These are phyloP conservation scores for Trametes cingulata DNA, from an alignment of 768 basidiomycete species.

Conservation along the genomic window DNA sequence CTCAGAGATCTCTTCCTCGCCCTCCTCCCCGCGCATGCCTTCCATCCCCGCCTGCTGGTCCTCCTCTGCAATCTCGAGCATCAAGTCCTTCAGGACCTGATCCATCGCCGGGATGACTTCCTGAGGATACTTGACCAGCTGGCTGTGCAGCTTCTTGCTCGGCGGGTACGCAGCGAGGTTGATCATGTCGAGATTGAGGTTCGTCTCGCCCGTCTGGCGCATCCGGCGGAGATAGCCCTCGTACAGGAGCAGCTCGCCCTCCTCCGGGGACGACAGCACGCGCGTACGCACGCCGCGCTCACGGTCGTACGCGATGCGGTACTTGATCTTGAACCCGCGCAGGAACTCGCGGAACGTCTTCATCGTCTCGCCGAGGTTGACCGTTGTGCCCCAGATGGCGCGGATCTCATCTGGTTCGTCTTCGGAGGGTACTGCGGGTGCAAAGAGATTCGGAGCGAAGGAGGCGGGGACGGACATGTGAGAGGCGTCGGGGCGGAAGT, in stretches of 20 bases:
- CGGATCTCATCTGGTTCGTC: constrained; percentile 83
- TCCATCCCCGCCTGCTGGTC: constrained; percentile 71
- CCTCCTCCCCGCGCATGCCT: constrained; percentile 74
- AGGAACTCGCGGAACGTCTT: constrained; percentile 87
- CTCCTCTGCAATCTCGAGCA: constrained; percentile 83
- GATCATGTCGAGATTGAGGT: constrained; percentile 85
- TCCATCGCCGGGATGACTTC: constrained; percentile 98
- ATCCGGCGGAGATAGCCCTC: constrained; percentile 81
- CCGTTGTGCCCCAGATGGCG: constrained; percentile 98
- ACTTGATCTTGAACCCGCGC: constrained; percentile 91
- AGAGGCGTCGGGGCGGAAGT: constrained; percentile 61
- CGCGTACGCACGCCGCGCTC: constrained; percentile 55
- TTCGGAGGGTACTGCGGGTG: constrained; percentile 59
- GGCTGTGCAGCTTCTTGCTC: constrained; percentile 77
- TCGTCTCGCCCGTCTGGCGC: constrained; percentile 89
- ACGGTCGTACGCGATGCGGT: constrained; percentile 72
- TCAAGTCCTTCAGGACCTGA: constrained; percentile 89
- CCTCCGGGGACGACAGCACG: constrained; percentile 57
- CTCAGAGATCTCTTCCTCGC: constrained; percentile 85
- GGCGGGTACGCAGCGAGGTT: constrained; percentile 88
- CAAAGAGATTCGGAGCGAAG: constrained; percentile 58
- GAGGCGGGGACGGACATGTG: constrained; percentile 59
- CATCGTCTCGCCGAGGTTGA: constrained; percentile 90
- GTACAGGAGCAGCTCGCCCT: constrained; percentile 71
- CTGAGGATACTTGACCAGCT: constrained; percentile 92